These are phyloP conservation scores for Meyerozyma sp. DNA, from an alignment of 1,139 yeast species.

Conservation along the genomic window DNA sequence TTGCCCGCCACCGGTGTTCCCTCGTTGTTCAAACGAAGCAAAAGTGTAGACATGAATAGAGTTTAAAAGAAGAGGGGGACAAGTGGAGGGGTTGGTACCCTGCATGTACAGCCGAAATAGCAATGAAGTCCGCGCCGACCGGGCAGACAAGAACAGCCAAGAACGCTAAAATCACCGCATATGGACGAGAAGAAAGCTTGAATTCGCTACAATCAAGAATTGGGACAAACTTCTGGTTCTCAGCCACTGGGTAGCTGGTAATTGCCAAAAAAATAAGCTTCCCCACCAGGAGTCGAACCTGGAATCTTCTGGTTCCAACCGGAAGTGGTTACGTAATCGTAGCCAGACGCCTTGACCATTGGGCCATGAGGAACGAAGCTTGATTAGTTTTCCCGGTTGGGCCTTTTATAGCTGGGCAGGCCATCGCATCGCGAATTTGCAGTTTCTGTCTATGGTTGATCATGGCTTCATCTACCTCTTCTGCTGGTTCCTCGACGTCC, in stretches of 20 bases:
- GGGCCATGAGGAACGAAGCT: conserved; percentile 55
- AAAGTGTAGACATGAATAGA: conserved; percentile 17
- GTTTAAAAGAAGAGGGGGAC: background rate
- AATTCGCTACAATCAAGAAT: background rate
- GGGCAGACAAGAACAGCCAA: no score
- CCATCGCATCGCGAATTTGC: background rate
- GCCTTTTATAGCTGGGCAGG: background rate
- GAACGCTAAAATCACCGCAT: no score
- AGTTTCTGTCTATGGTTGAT: background rate
- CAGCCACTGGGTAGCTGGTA: no score
- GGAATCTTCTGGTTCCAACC: conserved; percentile 80
- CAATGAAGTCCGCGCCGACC: background rate
- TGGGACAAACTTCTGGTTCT: background rate
- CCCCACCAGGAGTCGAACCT: conserved; percentile 97
- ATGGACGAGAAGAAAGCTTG: background rate
- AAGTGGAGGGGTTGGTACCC: background rate
- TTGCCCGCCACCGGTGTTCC: conserved; percentile 55
- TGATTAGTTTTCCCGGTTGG: conserved; percentile 1
- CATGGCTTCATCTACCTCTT: conserved; percentile 2
- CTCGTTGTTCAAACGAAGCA: conserved; percentile 46
- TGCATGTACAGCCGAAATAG: conserved; percentile 1
- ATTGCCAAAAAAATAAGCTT: conserved; percentile 45
- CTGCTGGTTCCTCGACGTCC: conserved; percentile 11
- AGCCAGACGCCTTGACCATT: conserved; percentile 56
- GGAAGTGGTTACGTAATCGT: conserved; percentile 45